Percentiles rank a stretch among this genome's conserved stretches.
Evolutionary conservation across 2,329 filamentous ascomycete genomes (phyloP).

Genomic region (Reticulascus tulasneorum): DNA sequence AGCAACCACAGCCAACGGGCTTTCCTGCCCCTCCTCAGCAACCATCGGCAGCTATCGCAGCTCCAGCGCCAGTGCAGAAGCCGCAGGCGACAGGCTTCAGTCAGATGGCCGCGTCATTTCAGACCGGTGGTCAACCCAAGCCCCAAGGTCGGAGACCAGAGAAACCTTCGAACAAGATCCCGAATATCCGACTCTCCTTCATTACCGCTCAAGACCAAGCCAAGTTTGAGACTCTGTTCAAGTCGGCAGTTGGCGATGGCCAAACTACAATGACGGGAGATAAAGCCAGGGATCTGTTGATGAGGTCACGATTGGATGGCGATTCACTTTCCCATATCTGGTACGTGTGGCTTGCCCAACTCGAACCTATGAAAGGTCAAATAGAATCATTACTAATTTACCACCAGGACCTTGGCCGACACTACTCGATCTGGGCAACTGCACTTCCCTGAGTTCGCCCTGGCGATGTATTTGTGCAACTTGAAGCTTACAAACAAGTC

Average conservation of each 20-base stretch:
- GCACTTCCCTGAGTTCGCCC: slow-evolving; percentile 93
- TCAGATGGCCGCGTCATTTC: slow-evolving; percentile 65
- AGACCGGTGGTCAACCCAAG: slow-evolving; percentile 43
- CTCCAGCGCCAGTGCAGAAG: slow-evolving; percentile 56
- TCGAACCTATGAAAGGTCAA: neutral
- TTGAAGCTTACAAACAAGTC: slow-evolving; percentile 83
- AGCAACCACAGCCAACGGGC: slow-evolving; percentile 35
- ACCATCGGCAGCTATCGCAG: slow-evolving; percentile 44
- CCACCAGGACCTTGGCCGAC: slow-evolving; percentile 76
- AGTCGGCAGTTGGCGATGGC: slow-evolving; percentile 81
- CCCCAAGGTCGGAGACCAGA: slow-evolving; percentile 41
- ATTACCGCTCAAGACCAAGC: slow-evolving; percentile 92
- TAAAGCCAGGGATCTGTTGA: slow-evolving; percentile 81
- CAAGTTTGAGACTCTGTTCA: slow-evolving; percentile 97
- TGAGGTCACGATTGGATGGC: slow-evolving; percentile 84
- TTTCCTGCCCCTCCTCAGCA: slow-evolving; percentile 49
- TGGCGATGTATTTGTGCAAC: slow-evolving; percentile 98
- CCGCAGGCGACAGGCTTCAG: slow-evolving; percentile 63
- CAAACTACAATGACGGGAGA: slow-evolving; percentile 88
- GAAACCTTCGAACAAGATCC: slow-evolving; percentile 70
- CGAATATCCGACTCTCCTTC: slow-evolving; percentile 90
- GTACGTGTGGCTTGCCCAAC: slow-evolving; percentile 42
- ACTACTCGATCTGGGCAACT: slow-evolving; percentile 95
- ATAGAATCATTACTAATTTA: slow-evolving; percentile 16
- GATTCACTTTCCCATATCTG: slow-evolving; percentile 90